Evolutionary conservation across 2,329 filamentous ascomycete species (phyloP).

Genomic region (Colletotrichum sp.): DNA sequence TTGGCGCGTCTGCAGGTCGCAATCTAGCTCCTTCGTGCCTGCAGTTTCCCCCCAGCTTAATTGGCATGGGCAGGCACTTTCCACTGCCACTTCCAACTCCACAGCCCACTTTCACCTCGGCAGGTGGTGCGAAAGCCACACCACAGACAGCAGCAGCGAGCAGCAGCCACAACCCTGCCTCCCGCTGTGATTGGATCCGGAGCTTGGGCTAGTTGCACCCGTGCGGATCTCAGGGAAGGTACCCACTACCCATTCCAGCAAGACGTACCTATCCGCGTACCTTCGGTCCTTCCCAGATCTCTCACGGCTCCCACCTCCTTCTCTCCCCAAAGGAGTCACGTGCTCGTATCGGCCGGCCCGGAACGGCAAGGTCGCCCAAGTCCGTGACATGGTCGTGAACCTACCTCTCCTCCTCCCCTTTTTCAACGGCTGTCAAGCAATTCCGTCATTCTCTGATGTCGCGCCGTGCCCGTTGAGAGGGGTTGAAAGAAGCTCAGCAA

Average conservation of each 20-base stretch:
- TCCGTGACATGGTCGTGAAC: background rate
- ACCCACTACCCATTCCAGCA: background rate
- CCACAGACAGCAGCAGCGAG: background rate
- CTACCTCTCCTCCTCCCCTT: background rate
- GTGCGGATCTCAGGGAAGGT: background rate
- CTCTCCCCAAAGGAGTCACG: background rate
- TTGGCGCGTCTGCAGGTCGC: background rate
- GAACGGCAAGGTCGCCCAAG: background rate
- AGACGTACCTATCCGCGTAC: background rate
- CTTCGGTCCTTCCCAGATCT: background rate
- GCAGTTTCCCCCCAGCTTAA: background rate
- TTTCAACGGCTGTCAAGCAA: background rate
- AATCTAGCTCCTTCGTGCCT: background rate
- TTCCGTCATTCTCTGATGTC: background rate
- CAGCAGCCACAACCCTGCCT: background rate
- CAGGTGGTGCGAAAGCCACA: background rate
- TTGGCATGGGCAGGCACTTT: background rate
- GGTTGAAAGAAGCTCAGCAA: background rate
- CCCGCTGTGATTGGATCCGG: background rate
- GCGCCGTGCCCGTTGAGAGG: background rate
- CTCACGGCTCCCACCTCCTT: background rate
- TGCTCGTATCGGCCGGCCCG: background rate
- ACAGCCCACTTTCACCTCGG: background rate
- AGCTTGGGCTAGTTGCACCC: background rate
- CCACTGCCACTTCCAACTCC: background rate